These are phyloP conservation scores for Neofusicoccum cordaticola DNA, from an alignment of 2,329 filamentous ascomycete species.

Conservation along the genomic window DNA sequence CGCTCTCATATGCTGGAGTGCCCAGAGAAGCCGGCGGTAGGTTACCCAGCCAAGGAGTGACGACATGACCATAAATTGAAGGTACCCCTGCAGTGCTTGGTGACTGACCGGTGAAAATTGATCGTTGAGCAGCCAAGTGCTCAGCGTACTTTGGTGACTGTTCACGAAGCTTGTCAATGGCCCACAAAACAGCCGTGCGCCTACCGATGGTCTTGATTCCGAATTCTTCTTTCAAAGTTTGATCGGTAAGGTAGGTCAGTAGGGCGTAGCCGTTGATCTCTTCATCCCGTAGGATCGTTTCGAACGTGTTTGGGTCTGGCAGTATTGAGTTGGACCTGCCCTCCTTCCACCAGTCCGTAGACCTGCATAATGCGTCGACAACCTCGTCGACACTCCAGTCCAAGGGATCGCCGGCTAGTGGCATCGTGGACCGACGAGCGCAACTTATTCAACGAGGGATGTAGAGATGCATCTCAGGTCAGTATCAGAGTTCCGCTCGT, in stretches of 20 bases:
- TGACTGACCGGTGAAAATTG: neutral
- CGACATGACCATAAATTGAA: neutral
- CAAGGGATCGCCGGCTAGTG: constrained; percentile 60
- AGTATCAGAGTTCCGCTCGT: neutral
- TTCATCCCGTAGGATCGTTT: constrained; percentile 57
- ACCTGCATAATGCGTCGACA: constrained; percentile 62
- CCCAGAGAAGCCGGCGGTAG: constrained; percentile 16
- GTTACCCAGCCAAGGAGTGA: neutral
- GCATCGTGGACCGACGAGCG: neutral
- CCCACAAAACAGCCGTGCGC: constrained; percentile 56
- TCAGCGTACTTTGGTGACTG: constrained; percentile 52
- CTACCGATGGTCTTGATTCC: constrained; percentile 58
- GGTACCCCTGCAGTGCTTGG: neutral
- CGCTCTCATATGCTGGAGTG: neutral
- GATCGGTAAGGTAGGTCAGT: constrained; percentile 54
- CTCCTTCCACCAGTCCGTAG: constrained; percentile 48
- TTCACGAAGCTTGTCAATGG: constrained; percentile 56
- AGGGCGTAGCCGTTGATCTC: constrained; percentile 65
- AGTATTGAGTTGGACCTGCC: constrained; percentile 40
- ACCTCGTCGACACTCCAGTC: constrained; percentile 69
- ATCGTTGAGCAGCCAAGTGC: neutral
- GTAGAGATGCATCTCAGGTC: neutral
- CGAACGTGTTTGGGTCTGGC: constrained; percentile 54
- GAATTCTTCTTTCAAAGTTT: constrained; percentile 53
- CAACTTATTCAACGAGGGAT: neutral